Percentiles rank a stretch among this genome's conserved stretches.
Evolutionary conservation across 441 rosid species (phyloP).

Genomic region (Lepidium campestre): DNA sequence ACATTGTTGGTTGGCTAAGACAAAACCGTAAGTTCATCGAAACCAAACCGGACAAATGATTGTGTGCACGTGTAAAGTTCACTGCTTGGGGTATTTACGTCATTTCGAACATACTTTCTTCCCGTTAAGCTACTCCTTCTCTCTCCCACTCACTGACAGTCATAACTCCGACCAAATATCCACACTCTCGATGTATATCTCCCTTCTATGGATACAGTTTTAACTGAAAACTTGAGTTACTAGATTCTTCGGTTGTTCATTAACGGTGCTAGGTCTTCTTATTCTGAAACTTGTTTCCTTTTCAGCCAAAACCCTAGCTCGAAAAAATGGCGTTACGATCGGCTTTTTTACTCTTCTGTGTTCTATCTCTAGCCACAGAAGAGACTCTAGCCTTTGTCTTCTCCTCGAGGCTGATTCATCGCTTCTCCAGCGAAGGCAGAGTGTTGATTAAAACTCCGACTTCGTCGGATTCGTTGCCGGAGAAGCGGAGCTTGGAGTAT

Average conservation of each 20-base stretch:
- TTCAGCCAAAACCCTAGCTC: conserved; percentile 20
- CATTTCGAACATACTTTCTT: conserved; percentile 4
- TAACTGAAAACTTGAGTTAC: neutral
- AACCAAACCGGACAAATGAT: conserved; percentile 9
- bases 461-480: conserved; percentile 37
- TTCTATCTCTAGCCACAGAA: conserved; percentile 14
- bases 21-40: neutral
- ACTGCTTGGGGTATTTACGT: conserved; percentile 8
- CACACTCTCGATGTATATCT: neutral
- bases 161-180: conserved; percentile 14
- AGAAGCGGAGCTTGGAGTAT: conserved; percentile 52
- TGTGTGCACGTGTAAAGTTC: conserved; percentile 11
- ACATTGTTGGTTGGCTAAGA: neutral
- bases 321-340: conserved; percentile 38
- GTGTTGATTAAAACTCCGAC: conserved; percentile 25
- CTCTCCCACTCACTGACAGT: conserved; percentile 1
- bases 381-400: conserved; percentile 27
- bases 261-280: neutral
- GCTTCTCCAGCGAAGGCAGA: conserved; percentile 67
- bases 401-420: conserved; percentile 60
- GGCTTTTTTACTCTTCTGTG: conserved; percentile 23
- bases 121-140: conserved; percentile 12
- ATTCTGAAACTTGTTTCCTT: neutral
- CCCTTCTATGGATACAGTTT: neutral
- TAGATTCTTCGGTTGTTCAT: neutral